Conservation (phyloP, 345 rosid genomes). For the Isatis tinctoria region DNA sequence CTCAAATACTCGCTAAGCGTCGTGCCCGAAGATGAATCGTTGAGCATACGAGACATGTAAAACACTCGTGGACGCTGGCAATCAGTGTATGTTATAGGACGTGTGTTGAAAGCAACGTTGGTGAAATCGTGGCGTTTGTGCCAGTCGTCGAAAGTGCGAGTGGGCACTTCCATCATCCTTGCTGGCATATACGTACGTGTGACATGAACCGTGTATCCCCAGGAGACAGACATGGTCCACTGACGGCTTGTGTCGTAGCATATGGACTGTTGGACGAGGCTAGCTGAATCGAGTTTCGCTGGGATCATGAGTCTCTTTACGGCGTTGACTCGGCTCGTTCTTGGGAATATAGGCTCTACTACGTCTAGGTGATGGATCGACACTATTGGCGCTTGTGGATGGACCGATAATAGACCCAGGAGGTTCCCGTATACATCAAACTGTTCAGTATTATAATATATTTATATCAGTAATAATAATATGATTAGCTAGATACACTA, state of each 20-base stretch:
- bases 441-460: slow-evolving; percentile 14
- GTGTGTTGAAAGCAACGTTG: slow-evolving; percentile 51
- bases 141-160: slow-evolving; percentile 63
- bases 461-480: no score
- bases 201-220: slow-evolving; percentile 76
- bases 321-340: slow-evolving; percentile 33
- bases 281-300: slow-evolving; percentile 60
- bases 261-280: slow-evolving; percentile 60
- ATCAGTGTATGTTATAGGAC: slow-evolving; percentile 34
- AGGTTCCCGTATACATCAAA: slow-evolving; percentile 55
- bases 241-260: slow-evolving; percentile 50
- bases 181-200: slow-evolving; percentile 46
- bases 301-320: slow-evolving; percentile 40
- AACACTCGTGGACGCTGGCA: slow-evolving; percentile 58
- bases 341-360: slow-evolving; percentile 62
- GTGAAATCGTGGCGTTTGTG: slow-evolving; percentile 33
- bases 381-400: slow-evolving; percentile 62
- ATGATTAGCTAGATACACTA: neutral
- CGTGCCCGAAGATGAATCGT: slow-evolving; percentile 7
- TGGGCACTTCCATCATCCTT: slow-evolving; percentile 51
- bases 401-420: slow-evolving; percentile 65
- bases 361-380: slow-evolving; percentile 71
- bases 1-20: slow-evolving; percentile 43
- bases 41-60: slow-evolving; percentile 34
- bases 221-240: slow-evolving; percentile 72